A percentile compares a stretch with the other conserved stretches of the same genome.
Conservation (phyloP, 2,329 filamentous ascomycete genomes). For the Ceratocystis lukuohia region DNA sequence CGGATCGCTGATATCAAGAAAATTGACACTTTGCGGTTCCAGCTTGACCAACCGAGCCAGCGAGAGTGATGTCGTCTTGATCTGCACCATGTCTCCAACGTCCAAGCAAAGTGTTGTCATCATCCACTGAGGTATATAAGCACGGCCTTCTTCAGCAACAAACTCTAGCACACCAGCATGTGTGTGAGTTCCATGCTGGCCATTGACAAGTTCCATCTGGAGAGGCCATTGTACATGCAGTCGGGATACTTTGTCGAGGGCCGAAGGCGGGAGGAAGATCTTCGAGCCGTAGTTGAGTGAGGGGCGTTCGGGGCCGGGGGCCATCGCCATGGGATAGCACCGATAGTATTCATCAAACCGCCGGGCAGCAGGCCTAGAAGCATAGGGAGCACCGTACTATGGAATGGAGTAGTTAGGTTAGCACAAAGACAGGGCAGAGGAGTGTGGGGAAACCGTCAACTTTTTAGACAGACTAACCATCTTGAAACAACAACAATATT, state of each 20-base stretch:
- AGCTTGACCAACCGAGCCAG: conserved; percentile 90
- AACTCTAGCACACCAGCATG: conserved; percentile 96
- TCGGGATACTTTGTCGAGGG: conserved; percentile 89
- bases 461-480: conserved; percentile 8
- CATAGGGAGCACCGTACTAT: conserved; percentile 23
- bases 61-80: conserved; percentile 86
- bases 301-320: conserved; percentile 75
- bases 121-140: conserved; percentile 94
- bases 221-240: conserved; percentile 96
- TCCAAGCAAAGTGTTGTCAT: conserved; percentile 87
- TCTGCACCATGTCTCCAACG: conserved; percentile 84
- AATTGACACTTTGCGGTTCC: conserved; percentile 82
- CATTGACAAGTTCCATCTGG: conserved; percentile 91
- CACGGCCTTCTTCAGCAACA: conserved; percentile 90
- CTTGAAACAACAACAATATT: neutral
- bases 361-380: conserved; percentile 41
- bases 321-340: conserved; percentile 91
- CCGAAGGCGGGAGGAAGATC: conserved; percentile 91
- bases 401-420: neutral
- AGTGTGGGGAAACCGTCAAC: neutral
- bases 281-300: conserved; percentile 94
- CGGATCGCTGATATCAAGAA: conserved; percentile 92
- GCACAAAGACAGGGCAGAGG: neutral
- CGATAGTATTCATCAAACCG: conserved; percentile 98
- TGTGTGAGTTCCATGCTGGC: conserved; percentile 62